Conservation (phyloP, 2,329 filamentous ascomycete genomes). For the Lasiodiplodia gonubiensis region DNA sequence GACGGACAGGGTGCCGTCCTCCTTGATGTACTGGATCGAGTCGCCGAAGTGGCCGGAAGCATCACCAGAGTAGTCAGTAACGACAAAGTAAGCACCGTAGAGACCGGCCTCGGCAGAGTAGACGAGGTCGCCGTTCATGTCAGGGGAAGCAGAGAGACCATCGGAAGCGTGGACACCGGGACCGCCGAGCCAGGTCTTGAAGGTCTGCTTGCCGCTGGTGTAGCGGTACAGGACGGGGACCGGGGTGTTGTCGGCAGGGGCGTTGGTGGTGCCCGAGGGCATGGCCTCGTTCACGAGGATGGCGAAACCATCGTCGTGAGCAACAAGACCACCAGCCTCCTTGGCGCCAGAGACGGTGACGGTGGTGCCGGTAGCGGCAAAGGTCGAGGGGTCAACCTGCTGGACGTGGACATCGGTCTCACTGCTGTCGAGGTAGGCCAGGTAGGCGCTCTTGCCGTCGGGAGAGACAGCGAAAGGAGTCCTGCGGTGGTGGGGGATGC, state of each 20-base stretch:
- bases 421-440: slow-evolving; percentile 65
- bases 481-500: slow-evolving; percentile 64
- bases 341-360: slow-evolving; percentile 61
- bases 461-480: slow-evolving; percentile 68
- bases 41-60: slow-evolving; percentile 66
- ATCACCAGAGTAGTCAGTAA: slow-evolving; percentile 62
- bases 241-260: slow-evolving; percentile 55
- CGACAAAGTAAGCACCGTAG: slow-evolving; percentile 68
- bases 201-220: slow-evolving; percentile 60
- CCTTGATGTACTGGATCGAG: slow-evolving; percentile 58
- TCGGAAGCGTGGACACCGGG: slow-evolving; percentile 56
- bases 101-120: slow-evolving; percentile 62
- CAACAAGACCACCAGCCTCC: slow-evolving; percentile 63
- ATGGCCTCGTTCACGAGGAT: slow-evolving; percentile 63
- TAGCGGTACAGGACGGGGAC: slow-evolving; percentile 66
- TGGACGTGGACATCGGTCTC: slow-evolving; percentile 64
- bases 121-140: slow-evolving; percentile 67
- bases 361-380: slow-evolving; percentile 58
- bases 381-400: slow-evolving; percentile 60
- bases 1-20: slow-evolving; percentile 56
- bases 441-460: slow-evolving; percentile 63
- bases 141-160: slow-evolving; percentile 54
- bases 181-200: slow-evolving; percentile 65
- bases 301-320: slow-evolving; percentile 68
- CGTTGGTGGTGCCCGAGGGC: slow-evolving; percentile 56